Percentiles rank a stretch among this genome's conserved stretches.
Evolutionary conservation across 2,329 filamentous ascomycete genomes (phyloP).

Genomic region (Epichloe elymi): DNA sequence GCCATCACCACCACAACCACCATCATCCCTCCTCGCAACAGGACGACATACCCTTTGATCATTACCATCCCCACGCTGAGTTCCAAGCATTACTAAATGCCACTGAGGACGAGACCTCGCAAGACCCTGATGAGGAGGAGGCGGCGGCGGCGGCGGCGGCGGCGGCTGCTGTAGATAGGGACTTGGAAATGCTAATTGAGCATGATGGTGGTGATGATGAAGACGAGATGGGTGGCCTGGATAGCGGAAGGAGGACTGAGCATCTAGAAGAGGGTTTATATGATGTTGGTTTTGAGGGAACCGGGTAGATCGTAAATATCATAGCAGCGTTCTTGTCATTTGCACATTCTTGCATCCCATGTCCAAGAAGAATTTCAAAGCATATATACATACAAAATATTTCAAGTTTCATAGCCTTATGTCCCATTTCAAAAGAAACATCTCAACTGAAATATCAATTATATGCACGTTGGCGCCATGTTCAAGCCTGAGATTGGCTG

Average conservation of each 20-base stretch:
- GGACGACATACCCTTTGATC: conserved; percentile 25
- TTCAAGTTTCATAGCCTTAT: too few species aligned
- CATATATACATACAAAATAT: too few species aligned
- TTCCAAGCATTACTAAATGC: conserved; percentile 42
- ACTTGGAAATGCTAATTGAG: conserved; percentile 39
- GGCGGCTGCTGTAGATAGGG: conserved; percentile 30
- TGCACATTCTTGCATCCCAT: too few species aligned
- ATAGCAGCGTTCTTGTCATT: too few species aligned
- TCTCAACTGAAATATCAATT: too few species aligned
- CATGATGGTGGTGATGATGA: conserved; percentile 28
- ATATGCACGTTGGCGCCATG: too few species aligned
- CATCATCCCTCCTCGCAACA: conserved; percentile 11
- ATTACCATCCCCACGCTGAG: conserved; percentile 30
- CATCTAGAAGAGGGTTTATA: conserved; percentile 17
- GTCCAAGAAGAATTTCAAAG: too few species aligned
- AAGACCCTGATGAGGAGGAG: conserved; percentile 5
- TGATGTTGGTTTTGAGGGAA: conserved; percentile 14
- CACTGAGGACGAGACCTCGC: conserved; percentile 25
- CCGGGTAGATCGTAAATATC: background rate
- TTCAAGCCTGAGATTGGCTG: too few species aligned
- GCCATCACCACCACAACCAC: conserved; percentile 19
- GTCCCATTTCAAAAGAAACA: too few species aligned
- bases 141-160: conserved; percentile 16
- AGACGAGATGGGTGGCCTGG: conserved; percentile 11
- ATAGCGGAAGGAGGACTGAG: conserved; percentile 8